Evolutionary conservation across 78 protist genomes (phyloP).

Genomic region (Neovahlkampfia damariscottae): DNA sequence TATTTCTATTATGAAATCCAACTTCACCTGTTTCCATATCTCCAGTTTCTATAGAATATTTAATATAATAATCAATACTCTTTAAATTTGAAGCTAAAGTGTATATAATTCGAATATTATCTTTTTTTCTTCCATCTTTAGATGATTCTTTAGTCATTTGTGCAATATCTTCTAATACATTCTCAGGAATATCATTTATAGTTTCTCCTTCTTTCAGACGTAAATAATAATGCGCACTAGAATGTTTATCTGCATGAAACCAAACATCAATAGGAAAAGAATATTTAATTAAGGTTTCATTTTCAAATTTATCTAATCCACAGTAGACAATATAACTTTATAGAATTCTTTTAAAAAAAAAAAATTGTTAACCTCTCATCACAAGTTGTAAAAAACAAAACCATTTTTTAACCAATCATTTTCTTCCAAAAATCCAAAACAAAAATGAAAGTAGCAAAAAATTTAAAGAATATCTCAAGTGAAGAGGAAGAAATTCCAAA

Average conservation of each 20-base stretch:
- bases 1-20: conserved; percentile 30
- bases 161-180: conserved; percentile 69
- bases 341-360: no score
- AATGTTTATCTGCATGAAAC: conserved; percentile 88
- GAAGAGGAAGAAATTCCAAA: no score
- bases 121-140: conserved; percentile 53
- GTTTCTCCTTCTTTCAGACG: conserved; percentile 41
- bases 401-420: no score
- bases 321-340: conserved; percentile 29
- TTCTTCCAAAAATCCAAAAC: no score
- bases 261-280: conserved; percentile 89
- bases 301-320: conserved; percentile 82
- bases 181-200: conserved; percentile 49
- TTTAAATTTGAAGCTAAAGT: conserved; percentile 82
- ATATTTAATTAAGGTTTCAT: conserved; percentile 77
- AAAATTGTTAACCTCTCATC: no score
- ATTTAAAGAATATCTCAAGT: no score
- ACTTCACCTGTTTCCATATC: conserved; percentile 88
- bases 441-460: no score
- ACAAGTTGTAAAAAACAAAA: no score
- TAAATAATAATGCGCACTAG: conserved; percentile 89
- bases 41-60: no score
- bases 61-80: no score
- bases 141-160: conserved; percentile 84
- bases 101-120: conserved; percentile 43